Base-by-base conservation (phyloP, 2,329 filamentous ascomycete species). In the Colletotrichum sp. region DNA sequence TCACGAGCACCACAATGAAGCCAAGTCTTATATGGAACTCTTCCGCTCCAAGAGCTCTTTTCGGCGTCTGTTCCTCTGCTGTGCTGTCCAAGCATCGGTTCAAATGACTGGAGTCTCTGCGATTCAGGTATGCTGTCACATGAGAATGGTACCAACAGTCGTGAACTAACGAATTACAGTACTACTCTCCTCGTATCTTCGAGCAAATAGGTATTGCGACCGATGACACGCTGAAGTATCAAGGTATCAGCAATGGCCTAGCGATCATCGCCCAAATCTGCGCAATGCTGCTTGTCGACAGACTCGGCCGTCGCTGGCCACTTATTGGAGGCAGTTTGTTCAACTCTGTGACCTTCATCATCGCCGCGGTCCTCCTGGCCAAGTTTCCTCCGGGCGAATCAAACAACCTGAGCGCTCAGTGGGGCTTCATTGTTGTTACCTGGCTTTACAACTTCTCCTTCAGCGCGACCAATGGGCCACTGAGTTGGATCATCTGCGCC, bases 391-490 rank as follows among this genome's bases (percentile, higher is more conserved):
- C 93, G 2, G 86, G 88, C 3, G 83, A 83, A 63, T 85, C 87
- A 71, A 84, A 82, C 76, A 84, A 84, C 59, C 62, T 75, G 52
- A 63, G 64, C 39, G 71, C 64, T 4, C 71, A 72, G 26, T 95
- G 93, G 93, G 93, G 91, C 2, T 96, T 96, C 84, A 96, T 96
- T 77, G 80, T 76, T 52, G 88, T 91, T 79, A 96, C 94, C 2
- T 96, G 94, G 94, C 82, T 95, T 2, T 96, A 95, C 88, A 96
- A 96, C 85, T 94, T 95, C 86, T 93, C 89, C 52, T 96, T 95
- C 87, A 93, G 90, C 3, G 59, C 73, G 4, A 2, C 88, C 88
- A 15, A 95, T 93, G 92, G 93, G 91, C 93, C 94, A 0, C 84
- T 95, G 4, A 84, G 82, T 1, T 89, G 84, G 89, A 90, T 90